Base-by-base conservation (phyloP, 345 rosid species). In the Sisymbrium irio region DNA sequence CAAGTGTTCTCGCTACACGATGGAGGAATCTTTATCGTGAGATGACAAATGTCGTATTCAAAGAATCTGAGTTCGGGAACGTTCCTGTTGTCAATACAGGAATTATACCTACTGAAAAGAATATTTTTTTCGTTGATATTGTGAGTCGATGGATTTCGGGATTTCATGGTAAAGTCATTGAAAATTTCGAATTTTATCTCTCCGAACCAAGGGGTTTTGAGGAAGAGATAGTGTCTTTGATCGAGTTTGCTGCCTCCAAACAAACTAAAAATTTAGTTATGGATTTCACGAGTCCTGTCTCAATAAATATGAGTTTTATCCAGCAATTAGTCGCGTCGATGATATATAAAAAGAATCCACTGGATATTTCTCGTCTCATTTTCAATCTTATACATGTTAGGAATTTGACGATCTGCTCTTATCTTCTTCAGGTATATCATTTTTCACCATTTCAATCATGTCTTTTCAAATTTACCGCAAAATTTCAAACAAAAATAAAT, bases 331-430 rank as follows among this genome's bases (percentile, higher is more conserved):
- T n/a, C 20, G 11, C 36, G 7, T 1, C 27, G 50, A 1, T 27
- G 11, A 0, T 3, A 15, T 66, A 66, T 49, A 42, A 28, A 54
- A 12, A 17, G 0, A 10, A 7, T n/a, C 5, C 0, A 7, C 17
- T 54, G n/a, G 76, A 51, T 72, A n/a, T 72, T 20, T 18, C 76
- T 62, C 54, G 3, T 62, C 7, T 72, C 51, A 2, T 72, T 18
- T 50, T 28, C 44, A 51, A 40, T 62, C 44, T 62, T 9, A 2
- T 39, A 17, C 5, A 50, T 40, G 76, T 72, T 13, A 41, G 12
- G 28, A 62, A 0, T 32, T 6, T 62, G 56, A 72, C 69, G 2
- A 33, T 62, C 5, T 72, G 76, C 44, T 33, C 54, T 13, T 50
- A 40, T 13, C 15, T 72, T 19, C 33, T 72, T 30, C 54, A 72